Base-by-base conservation (phyloP, 1,284 basidiomycete species). In the Mycena citricolor region DNA sequence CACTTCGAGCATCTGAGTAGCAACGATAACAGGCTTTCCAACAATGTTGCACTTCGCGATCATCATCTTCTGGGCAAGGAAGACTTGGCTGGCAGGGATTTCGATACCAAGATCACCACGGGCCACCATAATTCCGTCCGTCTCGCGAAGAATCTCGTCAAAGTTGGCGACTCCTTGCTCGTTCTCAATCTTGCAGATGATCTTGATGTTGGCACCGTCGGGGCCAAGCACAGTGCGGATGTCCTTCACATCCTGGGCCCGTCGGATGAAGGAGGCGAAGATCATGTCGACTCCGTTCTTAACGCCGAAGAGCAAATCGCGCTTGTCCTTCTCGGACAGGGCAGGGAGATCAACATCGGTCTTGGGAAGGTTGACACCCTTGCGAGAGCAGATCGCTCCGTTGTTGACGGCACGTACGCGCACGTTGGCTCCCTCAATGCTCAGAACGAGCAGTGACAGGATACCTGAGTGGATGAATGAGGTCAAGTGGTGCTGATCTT, bases 61-160 rank as follows among this genome's bases (percentile, higher is more conserved):
- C 93, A 98, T 98, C 94, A 97, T 97, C 76, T 98, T 98, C 68
- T 98, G 94, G 17, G 94, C 94, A 62, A 97, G 77, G 77, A 98
- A 97, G 37, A 98, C 94, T 64, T 97, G 94, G 61, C 86, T 90
- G 33, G 94, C 94, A 20, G 97, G 97, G 57, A 97, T 98, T 72
- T 97, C 94, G 59, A 97, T 97, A 70, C 94, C 94, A 42, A 98
- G 79, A 66, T 97, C 94, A 69, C 94, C 94, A 74, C 94, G 91
- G 54, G 94, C 94, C 50, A 98, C 94, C 94, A 97, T 97, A 61
- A 98, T 94, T 74, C 94, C 94, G 63, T 98, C 94, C 24, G 88
- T 81, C 68, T 89, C 94, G 58, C 76, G 83, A 59, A 97, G 68
- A 62, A 97, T 98, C 70, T 97, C 94, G 68, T 97, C 94, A 71